Evolutionary conservation across 139 green algal genomes (phyloP).

Genomic region (Ulvella scutata): DNA sequence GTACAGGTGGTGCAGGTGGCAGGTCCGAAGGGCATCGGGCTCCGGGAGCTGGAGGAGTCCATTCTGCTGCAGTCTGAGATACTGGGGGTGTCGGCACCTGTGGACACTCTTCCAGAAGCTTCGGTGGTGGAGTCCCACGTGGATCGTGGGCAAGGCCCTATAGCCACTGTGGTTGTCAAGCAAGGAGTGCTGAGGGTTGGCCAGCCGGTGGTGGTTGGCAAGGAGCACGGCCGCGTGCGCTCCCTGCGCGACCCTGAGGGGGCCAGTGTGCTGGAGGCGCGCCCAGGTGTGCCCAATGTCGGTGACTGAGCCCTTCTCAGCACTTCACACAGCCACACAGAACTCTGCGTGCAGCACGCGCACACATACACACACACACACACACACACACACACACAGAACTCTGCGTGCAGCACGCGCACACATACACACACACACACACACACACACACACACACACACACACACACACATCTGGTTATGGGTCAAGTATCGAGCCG

Average conservation of each 20-base stretch:
- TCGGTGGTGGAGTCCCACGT: constrained; percentile 72
- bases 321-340: too few relatives aligned
- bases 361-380: too few relatives aligned
- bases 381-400: too few relatives aligned
- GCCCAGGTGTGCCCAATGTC: not conserved
- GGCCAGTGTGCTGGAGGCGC: not conserved
- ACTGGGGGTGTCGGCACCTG: constrained; percentile 52
- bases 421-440: too few relatives aligned
- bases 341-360: too few relatives aligned
- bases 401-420: too few relatives aligned
- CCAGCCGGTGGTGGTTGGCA: constrained; percentile 64
- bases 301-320: too few relatives aligned
- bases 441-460: too few relatives aligned
- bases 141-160: constrained; percentile 48
- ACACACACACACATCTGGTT: too few relatives aligned
- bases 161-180: constrained; percentile 61
- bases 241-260: constrained; percentile 7
- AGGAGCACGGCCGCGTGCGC: constrained; percentile 50
- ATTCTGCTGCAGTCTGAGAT: constrained; percentile 76
- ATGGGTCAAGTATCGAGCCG: too few relatives aligned
- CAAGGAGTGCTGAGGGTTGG: constrained; percentile 44
- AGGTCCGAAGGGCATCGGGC: constrained; percentile 29
- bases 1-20: constrained; percentile 43
- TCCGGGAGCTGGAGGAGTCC: constrained; percentile 69
- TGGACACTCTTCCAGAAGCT: constrained; percentile 29